phyloP scores from a whole-genome alignment of 225 moss, liverwort and hornwort species.

The Marchantia paleacea region DNA sequence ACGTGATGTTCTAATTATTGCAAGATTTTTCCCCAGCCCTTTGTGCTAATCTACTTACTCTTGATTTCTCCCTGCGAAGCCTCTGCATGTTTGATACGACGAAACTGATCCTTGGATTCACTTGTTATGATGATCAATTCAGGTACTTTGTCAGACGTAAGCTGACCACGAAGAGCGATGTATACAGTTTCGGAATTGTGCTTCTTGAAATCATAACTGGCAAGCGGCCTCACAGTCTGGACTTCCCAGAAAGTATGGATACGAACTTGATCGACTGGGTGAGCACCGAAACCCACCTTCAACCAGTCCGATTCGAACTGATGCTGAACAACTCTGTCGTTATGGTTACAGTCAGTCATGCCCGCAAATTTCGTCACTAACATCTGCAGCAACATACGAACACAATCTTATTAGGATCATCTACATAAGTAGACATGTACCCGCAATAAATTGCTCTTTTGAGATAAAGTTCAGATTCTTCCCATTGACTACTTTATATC shows the following conservation, averaged over 20 bases:
- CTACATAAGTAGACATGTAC: not conserved
- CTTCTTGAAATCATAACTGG: conserved; percentile 2
- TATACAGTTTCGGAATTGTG: conserved; percentile 8
- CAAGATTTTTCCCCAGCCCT: not conserved
- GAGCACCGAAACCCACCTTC: not conserved
- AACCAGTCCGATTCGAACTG: not conserved
- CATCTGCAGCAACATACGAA: not conserved
- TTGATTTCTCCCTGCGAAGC: not conserved
- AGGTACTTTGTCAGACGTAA: conserved; percentile 12
- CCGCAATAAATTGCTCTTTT: not conserved
- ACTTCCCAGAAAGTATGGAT: not conserved
- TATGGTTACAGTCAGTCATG: not conserved
- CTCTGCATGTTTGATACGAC: not conserved
- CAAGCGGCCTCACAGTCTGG: not conserved
- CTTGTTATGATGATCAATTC: not conserved
- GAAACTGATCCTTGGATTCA: not conserved
- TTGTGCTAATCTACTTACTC: not conserved
- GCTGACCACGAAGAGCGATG: conserved; percentile 13
- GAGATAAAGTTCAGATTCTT: not conserved
- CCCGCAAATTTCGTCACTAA: not conserved
- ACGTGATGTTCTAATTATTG: not conserved
- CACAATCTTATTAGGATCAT: not conserved
- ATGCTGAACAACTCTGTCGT: not conserved
- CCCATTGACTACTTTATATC: not conserved
- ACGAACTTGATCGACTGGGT: conserved; percentile 2